These are phyloP conservation scores for Barnettozyma populi DNA, from an alignment of 805 yeast genomes.

Conservation along the genomic window DNA sequence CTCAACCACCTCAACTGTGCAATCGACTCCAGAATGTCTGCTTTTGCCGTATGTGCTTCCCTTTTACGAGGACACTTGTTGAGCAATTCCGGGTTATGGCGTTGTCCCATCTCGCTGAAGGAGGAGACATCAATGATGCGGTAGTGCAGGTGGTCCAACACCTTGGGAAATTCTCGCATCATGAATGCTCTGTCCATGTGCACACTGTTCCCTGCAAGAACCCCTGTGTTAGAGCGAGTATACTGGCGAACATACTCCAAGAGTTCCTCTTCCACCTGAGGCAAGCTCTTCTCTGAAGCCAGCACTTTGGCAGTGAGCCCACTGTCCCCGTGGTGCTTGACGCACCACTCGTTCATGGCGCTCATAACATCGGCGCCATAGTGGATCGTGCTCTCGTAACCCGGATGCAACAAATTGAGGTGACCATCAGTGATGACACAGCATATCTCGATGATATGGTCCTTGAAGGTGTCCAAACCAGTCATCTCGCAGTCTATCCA, in stretches of 20 bases:
- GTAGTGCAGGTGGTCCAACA: conserved; percentile 49
- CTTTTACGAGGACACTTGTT: conserved; percentile 55
- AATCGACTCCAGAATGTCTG: conserved; percentile 87
- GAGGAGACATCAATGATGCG: conserved; percentile 89
- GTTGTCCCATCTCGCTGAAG: conserved; percentile 68
- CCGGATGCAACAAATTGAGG: conserved; percentile 65
- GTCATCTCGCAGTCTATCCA: conserved; percentile 99
- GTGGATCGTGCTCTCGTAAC: conserved; percentile 80
- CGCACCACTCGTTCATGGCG: conserved; percentile 86
- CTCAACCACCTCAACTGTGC: conserved; percentile 74
- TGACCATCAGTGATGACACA: conserved; percentile 85
- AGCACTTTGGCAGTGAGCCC: conserved; percentile 77
- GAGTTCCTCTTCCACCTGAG: conserved; percentile 61
- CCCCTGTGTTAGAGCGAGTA: conserved; percentile 52
- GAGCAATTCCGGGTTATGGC: conserved; percentile 69
- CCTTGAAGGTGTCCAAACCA: conserved; percentile 76
- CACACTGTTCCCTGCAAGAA: conserved; percentile 87
- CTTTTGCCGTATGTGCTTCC: conserved; percentile 77
- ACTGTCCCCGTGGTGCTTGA: conserved; percentile 62
- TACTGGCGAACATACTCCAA: conserved; percentile 52
- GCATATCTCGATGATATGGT: conserved; percentile 86
- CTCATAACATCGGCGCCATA: conserved; percentile 57
- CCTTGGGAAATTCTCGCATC: conserved; percentile 75
- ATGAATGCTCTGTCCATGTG: conserved; percentile 89
- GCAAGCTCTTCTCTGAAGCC: conserved; percentile 45